Conservation (phyloP, 352 stramenopile genomes). For the Globisporangium paddicum region DNA sequence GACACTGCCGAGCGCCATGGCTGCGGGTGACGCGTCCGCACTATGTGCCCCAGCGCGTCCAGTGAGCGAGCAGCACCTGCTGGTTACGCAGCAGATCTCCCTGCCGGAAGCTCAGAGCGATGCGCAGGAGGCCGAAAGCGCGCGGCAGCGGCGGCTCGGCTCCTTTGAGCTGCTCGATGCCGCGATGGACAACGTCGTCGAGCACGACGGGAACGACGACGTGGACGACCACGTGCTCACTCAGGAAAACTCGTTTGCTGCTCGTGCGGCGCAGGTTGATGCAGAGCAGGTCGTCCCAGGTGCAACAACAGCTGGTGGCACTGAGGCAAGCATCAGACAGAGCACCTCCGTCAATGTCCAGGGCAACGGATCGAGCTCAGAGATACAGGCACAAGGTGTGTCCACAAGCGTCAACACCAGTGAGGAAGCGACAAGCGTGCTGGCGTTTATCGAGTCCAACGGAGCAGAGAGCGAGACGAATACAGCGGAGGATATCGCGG, state of each 20-base stretch:
- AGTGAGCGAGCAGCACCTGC: neutral
- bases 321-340: too few relatives aligned
- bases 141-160: conserved; percentile 7
- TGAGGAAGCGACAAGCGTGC: neutral
- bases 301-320: too few relatives aligned
- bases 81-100: neutral
- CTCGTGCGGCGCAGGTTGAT: neutral
- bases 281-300: too few relatives aligned
- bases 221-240: neutral
- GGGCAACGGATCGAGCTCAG: neutral
- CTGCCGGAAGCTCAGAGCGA: neutral
- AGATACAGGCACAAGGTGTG: neutral
- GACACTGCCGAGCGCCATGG: neutral
- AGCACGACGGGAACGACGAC: conserved; percentile 10
- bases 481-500: neutral
- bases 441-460: neutral
- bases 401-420: neutral
- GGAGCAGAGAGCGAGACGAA: neutral
- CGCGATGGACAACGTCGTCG: conserved; percentile 12
- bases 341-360: neutral
- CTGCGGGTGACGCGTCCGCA: neutral
- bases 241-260: neutral
- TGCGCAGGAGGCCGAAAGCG: neutral
- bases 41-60: neutral
- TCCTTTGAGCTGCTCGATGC: conserved; percentile 17